phyloP scores from a whole-genome alignment of 1,284 basidiomycete species.

The Grifola frondosa region DNA sequence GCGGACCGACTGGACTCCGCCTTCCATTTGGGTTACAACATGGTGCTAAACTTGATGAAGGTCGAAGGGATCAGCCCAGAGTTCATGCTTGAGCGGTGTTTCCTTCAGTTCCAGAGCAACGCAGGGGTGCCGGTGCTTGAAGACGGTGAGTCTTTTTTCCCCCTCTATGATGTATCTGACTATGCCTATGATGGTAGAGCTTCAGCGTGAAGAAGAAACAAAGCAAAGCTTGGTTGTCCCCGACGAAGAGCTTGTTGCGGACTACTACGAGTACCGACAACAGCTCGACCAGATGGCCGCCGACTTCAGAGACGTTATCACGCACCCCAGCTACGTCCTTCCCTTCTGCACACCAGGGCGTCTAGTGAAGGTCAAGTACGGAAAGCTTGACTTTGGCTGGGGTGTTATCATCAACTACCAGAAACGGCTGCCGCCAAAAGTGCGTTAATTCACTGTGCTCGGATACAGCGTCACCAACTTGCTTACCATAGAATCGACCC shows the following conservation, averaged over 20 bases:
- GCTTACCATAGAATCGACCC: conserved; percentile 47
- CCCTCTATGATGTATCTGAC: conserved; percentile 1
- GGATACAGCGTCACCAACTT: neutral
- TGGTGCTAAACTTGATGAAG: conserved; percentile 98
- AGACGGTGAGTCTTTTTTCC: conserved; percentile 55
- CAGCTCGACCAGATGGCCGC: conserved; percentile 87
- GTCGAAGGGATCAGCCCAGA: conserved; percentile 99
- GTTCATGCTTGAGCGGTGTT: conserved; percentile 97
- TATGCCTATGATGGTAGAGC: conserved; percentile 50
- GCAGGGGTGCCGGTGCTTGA: conserved; percentile 87
- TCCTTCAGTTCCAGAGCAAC: conserved; percentile 98
- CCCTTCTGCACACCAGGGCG: conserved; percentile 94
- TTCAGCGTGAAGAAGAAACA: conserved; percentile 73
- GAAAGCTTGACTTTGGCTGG: conserved; percentile 94
- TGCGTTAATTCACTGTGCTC: conserved; percentile 29
- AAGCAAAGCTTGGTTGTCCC: conserved; percentile 72
- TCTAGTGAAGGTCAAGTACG: conserved; percentile 85
- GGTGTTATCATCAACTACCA: conserved; percentile 91
- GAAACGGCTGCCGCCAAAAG: conserved; percentile 79
- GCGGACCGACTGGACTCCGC: conserved; percentile 97
- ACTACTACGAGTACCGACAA: conserved; percentile 91
- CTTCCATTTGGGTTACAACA: conserved; percentile 99
- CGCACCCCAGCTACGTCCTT: conserved; percentile 90
- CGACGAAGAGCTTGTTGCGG: conserved; percentile 81
- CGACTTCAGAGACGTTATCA: conserved; percentile 91